phyloP scores from a whole-genome alignment of 2,329 filamentous ascomycete genomes.

The Cyphellophora europaea region DNA sequence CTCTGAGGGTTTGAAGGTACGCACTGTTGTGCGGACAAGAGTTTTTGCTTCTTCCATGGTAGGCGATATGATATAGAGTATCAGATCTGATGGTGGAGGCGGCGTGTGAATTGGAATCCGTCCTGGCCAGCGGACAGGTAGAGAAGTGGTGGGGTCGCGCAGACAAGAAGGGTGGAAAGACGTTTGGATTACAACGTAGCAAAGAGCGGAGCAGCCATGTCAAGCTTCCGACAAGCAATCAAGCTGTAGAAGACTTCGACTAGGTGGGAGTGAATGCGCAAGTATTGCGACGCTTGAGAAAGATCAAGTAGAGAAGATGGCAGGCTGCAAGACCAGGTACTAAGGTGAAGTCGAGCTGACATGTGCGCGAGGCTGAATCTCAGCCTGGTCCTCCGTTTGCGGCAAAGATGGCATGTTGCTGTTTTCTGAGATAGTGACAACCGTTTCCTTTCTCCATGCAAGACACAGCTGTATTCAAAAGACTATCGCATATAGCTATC shows the following conservation, averaged over 20 bases:
- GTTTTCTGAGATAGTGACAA: no score
- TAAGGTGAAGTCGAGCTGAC: no score
- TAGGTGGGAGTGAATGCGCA: no score
- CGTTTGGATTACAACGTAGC: background rate
- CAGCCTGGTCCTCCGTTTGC: no score
- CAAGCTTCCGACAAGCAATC: constrained; percentile 1
- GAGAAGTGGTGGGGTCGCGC: background rate
- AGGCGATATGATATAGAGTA: background rate
- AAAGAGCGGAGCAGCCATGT: background rate
- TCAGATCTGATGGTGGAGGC: background rate
- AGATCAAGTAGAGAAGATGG: no score
- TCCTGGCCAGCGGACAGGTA: background rate
- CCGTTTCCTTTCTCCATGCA: no score
- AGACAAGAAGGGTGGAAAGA: background rate
- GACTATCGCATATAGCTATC: no score
- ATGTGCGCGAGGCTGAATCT: no score
- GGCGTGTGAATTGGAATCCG: background rate
- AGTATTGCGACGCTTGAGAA: no score
- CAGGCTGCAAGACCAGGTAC: no score
- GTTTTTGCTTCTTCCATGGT: constrained; percentile 61
- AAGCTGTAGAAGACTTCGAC: constrained; percentile 1
- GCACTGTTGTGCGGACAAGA: constrained; percentile 75
- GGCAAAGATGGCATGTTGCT: no score
- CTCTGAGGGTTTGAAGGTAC: constrained; percentile 70
- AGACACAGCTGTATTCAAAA: no score